A percentile compares a stretch with the other conserved stretches of the same genome.
Conservation (phyloP, 2,329 filamentous ascomycete species). For the Coleophoma eucalyptorum region DNA sequence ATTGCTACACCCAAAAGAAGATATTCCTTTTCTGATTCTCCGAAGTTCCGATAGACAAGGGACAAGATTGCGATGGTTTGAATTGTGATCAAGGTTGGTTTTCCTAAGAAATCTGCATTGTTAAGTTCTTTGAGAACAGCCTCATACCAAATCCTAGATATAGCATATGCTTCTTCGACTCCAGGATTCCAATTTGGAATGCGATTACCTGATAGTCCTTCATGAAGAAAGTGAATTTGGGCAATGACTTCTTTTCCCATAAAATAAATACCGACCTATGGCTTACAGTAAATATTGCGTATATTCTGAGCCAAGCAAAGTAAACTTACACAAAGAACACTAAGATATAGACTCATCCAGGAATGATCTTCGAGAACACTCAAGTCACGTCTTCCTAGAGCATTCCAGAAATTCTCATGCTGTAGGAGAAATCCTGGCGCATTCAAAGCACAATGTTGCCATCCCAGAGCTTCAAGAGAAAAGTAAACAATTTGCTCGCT, state of each 20-base stretch:
- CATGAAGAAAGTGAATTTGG: background rate
- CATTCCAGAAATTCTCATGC: background rate
- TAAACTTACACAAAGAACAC: background rate
- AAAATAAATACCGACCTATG: background rate
- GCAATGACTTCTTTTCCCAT: background rate
- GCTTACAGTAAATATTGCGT: background rate
- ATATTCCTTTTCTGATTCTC: background rate
- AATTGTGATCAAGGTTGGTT: background rate
- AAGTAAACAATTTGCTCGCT: constrained; percentile 1
- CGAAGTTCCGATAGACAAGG: background rate
- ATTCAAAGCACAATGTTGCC: background rate
- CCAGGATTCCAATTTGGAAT: background rate
- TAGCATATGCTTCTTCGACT: background rate
- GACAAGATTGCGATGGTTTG: background rate
- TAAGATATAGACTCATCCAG: background rate
- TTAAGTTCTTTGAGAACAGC: background rate
- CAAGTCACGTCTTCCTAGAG: background rate
- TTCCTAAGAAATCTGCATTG: background rate
- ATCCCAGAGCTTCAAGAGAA: background rate
- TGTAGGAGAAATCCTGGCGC: background rate
- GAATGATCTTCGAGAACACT: background rate
- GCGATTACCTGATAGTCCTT: background rate
- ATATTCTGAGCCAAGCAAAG: background rate
- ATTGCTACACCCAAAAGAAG: background rate
- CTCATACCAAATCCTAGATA: constrained; percentile 1